Evolutionary conservation across 129 eudicot species (phyloP), one percentile per base, ranked within the genome.

Genomic region (Chrysanthemum lavandulifolium): DNA sequence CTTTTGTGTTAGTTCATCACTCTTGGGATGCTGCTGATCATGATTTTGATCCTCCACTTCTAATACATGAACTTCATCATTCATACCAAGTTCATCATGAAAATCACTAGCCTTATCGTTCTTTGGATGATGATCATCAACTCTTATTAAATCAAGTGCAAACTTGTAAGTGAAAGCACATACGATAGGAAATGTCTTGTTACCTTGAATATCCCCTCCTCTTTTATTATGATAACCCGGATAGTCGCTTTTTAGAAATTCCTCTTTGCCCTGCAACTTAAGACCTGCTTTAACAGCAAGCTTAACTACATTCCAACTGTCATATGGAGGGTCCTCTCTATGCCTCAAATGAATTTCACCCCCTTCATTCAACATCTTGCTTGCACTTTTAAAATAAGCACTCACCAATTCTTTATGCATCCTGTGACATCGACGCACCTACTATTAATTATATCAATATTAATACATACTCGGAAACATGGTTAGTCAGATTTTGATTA

Each of bases 281-380:
- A 86, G 65, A 57, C 81, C 81, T 5, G 52, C 74, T 67, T 75
- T 29, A 48, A 0, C 47, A 61, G 84, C 92, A 50, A 87, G 69
- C 50, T 25, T 67, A 62, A 75, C 69, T 19, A 87, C 79, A 53
- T 76, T 40, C 88, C 92, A 87, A 27, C 10, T 16, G 16, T 56
- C 15, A 43, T 84, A 84, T 5, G 88, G 86, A 66, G 53, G 5
- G 52, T 80, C 86, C 14, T 75, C 85, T 58, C 87, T 73, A 50
- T 84, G 88, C 50, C 79, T 84, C 18, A 87, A 49, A 66, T 87
- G 86, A 47, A 87, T 73, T 62, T 87, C 92, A 12, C 92, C 89
- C 7, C 80, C 80, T 65, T 69, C 55, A 27, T 31, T 50, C 51
- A 84, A 43, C 86, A 84, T 73, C 73, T 81, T 69, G 31, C 68